Base-by-base conservation (phyloP, 345 rosid species). In the Turnera subulata region DNA sequence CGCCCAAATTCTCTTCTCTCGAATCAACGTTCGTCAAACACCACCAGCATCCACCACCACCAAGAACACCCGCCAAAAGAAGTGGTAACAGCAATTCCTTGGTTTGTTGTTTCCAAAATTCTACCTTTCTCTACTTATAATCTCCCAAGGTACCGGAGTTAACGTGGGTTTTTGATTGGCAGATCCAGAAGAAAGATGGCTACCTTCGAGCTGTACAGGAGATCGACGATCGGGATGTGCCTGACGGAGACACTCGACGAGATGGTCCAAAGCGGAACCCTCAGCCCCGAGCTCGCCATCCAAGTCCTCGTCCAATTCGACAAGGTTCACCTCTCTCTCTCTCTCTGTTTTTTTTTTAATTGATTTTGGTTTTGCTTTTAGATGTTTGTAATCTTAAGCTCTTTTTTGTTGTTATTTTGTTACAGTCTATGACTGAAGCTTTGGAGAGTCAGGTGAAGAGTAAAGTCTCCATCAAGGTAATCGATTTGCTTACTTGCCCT, bases 211-310 rank as follows among this genome's bases (percentile, higher is more conserved):
- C 79, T 93, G 24, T 93, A 93, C 69, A 77, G 99, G 72, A 78
- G 95, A 61, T 93, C 99, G 58, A 85, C 99, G 59, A 88, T 93
- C 61, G 97, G 96, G 38, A 90, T 87, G 97, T 93, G 99, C 70
- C 56, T 93, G 80, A 93, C 96, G 45, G 97, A 93, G 78, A 84
- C 95, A 11, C 72, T 93, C 32, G 97, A 93, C 22, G 99, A 89
- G 82, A 93, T 93, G 99, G 97, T 93, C 58, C 82, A 74, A 66
- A 88, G 51, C 58, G 89, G 97, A 44, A 85, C 97, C 64, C 90
- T 93, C 48, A 83, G 80, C 68, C 99, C 99, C 10, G 95, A 90
- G 76, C 86, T 89, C 21, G 99, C 97, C 20, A 84, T 93, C 59
- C 96, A 87, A 76, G 96, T 90, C 68, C 96, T 93, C 66, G 88